Evolutionary conservation across 371 early-diverging fungal genomes (phyloP).

Genomic region (Lichtheimia corymbifera): DNA sequence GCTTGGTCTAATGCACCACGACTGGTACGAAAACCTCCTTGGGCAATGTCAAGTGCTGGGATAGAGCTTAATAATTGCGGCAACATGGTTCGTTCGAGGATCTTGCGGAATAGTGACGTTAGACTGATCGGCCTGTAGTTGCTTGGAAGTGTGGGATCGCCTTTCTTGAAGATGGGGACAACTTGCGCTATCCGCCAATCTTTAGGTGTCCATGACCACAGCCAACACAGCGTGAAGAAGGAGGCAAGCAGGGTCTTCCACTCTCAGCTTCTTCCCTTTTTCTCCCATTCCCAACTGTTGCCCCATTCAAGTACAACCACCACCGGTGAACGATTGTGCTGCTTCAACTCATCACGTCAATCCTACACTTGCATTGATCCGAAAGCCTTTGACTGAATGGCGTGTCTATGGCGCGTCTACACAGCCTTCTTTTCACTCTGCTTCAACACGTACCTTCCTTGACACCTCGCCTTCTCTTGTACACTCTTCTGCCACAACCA

Average conservation of each 20-base stretch:
- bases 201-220: neutral
- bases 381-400: no score
- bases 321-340: no score
- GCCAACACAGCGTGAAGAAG: neutral
- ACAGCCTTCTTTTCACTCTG: no score
- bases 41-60: conserved; percentile 19
- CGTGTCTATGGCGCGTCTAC: no score
- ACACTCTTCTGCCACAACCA: no score
- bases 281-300: no score
- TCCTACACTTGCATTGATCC: no score
- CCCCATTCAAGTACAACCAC: no score
- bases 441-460: no score
- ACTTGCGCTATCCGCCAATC: neutral
- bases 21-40: conserved; percentile 31
- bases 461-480: no score
- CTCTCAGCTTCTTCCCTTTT: conserved; percentile 6
- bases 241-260: neutral
- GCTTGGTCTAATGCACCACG: conserved; percentile 10
- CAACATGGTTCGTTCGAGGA: conserved; percentile 13
- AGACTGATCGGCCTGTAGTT: conserved; percentile 26
- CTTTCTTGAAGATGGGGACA: conserved; percentile 15
- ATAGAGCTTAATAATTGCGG: neutral
- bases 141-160: conserved; percentile 8
- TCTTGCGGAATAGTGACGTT: conserved; percentile 14
- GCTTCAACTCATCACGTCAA: no score